These are phyloP conservation scores for Bombardia bombarda DNA, from an alignment of 495 filamentous ascomycete species.

Conservation along the genomic window DNA sequence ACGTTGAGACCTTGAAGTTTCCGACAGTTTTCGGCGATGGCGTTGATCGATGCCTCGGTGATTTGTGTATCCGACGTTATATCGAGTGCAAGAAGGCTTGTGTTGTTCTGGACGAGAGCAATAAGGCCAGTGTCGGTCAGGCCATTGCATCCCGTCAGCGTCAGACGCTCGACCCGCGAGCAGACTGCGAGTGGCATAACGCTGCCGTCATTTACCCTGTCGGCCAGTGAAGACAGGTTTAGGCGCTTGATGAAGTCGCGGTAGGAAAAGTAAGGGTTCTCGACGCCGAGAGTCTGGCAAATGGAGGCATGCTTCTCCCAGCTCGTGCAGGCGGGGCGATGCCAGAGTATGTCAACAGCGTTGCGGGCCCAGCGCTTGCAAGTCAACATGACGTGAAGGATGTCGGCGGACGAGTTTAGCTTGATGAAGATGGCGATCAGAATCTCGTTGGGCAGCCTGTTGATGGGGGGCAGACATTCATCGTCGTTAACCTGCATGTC, in stretches of 20 bases:
- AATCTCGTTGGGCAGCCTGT: conserved; percentile 84
- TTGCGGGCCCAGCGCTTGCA: conserved; percentile 90
- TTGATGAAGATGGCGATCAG: conserved; percentile 88
- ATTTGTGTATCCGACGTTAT: conserved; percentile 73
- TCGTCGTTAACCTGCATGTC: conserved; percentile 57
- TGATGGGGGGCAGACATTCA: conserved; percentile 64
- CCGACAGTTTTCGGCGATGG: conserved; percentile 72
- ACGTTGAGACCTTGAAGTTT: conserved; percentile 92
- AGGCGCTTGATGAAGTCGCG: conserved; percentile 80
- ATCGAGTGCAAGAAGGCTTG: conserved; percentile 81
- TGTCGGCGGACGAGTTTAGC: conserved; percentile 63
- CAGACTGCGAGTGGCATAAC: conserved; percentile 74
- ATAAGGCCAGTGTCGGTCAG: conserved; percentile 79
- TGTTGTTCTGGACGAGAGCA: conserved; percentile 69
- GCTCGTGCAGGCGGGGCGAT: conserved; percentile 79
- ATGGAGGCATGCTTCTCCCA: conserved; percentile 75
- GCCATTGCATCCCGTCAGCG: conserved; percentile 80
- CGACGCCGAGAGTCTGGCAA: conserved; percentile 60
- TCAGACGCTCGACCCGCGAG: conserved; percentile 88
- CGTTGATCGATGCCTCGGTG: conserved; percentile 72
- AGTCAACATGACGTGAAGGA: conserved; percentile 84
- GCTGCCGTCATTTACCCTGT: conserved; percentile 80
- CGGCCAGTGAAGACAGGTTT: conserved; percentile 73
- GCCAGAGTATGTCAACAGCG: conserved; percentile 89
- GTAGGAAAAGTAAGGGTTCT: conserved; percentile 73